Evolutionary conservation across 2,329 filamentous ascomycete genomes (phyloP), one percentile per base, ranked within the genome.

Genomic region (Acrocalymma vagum): DNA sequence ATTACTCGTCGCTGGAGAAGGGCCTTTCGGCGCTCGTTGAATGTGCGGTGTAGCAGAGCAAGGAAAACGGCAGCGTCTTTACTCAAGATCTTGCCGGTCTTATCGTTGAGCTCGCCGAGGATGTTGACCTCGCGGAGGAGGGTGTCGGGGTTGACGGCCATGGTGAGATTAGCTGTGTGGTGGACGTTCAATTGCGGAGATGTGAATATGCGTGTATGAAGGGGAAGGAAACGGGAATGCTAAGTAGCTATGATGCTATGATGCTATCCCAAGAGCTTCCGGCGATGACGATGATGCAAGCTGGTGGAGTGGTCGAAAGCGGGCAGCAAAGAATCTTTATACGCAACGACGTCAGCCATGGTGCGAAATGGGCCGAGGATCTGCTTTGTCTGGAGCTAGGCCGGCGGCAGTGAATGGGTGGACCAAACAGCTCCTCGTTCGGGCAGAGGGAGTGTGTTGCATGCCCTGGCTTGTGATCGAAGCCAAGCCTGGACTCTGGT

Each of bases 11-110:
- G 86, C 76, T 96, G 87, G 38, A 99, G 84, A 28, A 99, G 84
- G 32, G 81, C 79, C 79, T 96, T 96, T 74, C 94, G 89, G 40
- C 87, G 93, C 52, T 73, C 77, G 73, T 97, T 95, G 82, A 97
- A 97, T 53, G 91, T 90, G 68, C 93, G 87, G 78, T 99, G 94
- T 63, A 99, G 84, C 53, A 96, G 86, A 24, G 93, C 89, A 47
- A 99, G 84, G 79, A 97, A 99, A 51, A 90, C 88, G 53, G 90
- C 85, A 40, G 93, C 93, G 55, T 95, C 83, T 60, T 91, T 93
- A 51, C 85, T 96, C 55, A 97, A 83, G 70, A 99, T 95, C 80
- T 95, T 93, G 76, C 84, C 85, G 71, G 92, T 87, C 59, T 86
- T 78, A 45, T 93, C 84, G 64, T 84, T 85, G 67, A 97, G 77